Conservation (phyloP, 2,329 filamentous ascomycete genomes). For the Curvularia verruculosa region DNA sequence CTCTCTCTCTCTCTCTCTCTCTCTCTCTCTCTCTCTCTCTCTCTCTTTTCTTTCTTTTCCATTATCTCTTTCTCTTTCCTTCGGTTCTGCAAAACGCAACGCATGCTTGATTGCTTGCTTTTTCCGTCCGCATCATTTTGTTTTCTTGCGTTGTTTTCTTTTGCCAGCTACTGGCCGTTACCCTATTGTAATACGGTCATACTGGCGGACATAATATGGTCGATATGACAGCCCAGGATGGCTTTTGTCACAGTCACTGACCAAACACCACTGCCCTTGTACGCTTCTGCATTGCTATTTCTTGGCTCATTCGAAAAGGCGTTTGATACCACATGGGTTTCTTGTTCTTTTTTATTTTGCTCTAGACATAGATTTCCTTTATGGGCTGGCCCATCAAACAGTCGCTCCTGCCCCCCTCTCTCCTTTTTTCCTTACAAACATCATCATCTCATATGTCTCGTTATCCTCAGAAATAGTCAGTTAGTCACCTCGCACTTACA, state of each 20-base stretch:
- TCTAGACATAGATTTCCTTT: neutral
- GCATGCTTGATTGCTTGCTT: slow-evolving; percentile 4
- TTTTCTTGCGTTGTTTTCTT: neutral
- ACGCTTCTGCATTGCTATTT: neutral
- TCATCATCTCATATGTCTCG: neutral
- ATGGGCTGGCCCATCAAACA: neutral
- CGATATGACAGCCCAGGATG: slow-evolving; percentile 3
- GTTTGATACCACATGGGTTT: slow-evolving; percentile 3
- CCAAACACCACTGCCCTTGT: neutral
- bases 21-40: neutral
- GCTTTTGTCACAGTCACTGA: slow-evolving; percentile 4
- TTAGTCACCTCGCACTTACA: neutral
- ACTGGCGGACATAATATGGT: neutral
- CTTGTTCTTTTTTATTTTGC: neutral
- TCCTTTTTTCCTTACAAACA: neutral
- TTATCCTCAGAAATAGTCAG: neutral
- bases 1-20: slow-evolving; percentile 1
- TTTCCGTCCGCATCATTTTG: slow-evolving; percentile 3
- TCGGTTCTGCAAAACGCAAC: slow-evolving; percentile 5
- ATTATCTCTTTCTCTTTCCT: slow-evolving; percentile 5
- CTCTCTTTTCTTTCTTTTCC: slow-evolving; percentile 1
- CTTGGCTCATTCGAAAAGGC: neutral
- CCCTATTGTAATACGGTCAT: slow-evolving; percentile 6
- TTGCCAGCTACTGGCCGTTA: neutral
- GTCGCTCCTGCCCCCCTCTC: neutral